These are phyloP conservation scores for Tuber indicum DNA, from an alignment of 495 filamentous ascomycete genomes.

Conservation along the genomic window DNA sequence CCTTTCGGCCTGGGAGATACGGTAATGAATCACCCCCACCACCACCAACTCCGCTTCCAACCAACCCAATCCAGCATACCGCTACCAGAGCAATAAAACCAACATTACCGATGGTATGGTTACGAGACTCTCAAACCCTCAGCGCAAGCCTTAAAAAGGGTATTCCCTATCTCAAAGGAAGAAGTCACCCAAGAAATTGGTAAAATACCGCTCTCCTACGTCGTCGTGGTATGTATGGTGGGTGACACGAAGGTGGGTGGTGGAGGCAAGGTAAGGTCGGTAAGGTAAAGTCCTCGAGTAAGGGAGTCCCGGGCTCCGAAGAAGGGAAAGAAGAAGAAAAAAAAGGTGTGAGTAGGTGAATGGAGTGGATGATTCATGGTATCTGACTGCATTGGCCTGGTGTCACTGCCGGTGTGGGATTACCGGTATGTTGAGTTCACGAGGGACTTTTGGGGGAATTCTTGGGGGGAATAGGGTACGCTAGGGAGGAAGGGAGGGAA, in stretches of 20 bases:
- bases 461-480: background rate
- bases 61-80: too few relatives aligned
- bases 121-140: background rate
- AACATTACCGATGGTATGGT: background rate
- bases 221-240: background rate
- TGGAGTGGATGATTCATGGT: background rate
- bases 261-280: background rate
- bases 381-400: conserved; percentile 1
- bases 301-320: background rate
- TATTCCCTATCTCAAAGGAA: background rate
- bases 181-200: background rate
- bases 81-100: background rate
- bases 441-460: background rate
- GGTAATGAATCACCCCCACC: too few relatives aligned
- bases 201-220: background rate
- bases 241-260: background rate
- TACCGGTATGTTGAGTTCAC: background rate
- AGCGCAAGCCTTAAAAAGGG: background rate
- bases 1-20: too few relatives aligned
- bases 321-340: background rate
- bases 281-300: background rate
- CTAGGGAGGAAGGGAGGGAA: background rate
- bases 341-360: background rate
- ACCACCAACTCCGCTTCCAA: background rate
- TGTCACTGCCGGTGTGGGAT: background rate